Base-by-base conservation (phyloP, 108 stramenopile genomes). In the Fistulifera solaris region DNA sequence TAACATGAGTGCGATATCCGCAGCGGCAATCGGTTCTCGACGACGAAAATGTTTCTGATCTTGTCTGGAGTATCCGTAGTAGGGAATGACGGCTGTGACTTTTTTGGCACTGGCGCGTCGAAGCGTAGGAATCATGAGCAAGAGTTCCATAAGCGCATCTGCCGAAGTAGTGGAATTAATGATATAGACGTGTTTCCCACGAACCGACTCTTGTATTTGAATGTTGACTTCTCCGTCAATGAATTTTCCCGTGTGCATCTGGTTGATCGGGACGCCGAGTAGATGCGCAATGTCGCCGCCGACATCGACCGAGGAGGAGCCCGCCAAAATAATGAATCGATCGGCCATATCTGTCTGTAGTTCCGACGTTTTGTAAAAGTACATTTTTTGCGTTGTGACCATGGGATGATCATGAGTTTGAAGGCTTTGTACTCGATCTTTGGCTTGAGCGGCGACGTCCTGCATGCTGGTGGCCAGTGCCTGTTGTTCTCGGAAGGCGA, bases 21-120 rank as follows among this genome's bases (percentile, higher is more conserved):
- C 85, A 0, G 85, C 87, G 27, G 85, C 87, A 54, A 93, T 85
- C 10, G 87, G 79, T 50, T 88, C 85, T 58, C 91, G 61, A 27
- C 59, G 61, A 52, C 69, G 59, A 1, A 65, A 55, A 38, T 71
- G 70, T 11, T 75, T 56, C 8, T 71, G 59, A 70, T 93, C 91
- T 65, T 87, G 86, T 10, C 87, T 65, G 11, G 60, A 60, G 62
- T 94, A 94, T 8, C 94, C 89, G 75, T 83, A 94, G 64, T 92
- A 94, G 1, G 94, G 94, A 45, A 94, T 81, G 11, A 94, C 81
- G 1, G 79, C 87, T 31, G 77, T 87, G 18, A 91, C 81, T 10
- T 70, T 51, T 48, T 87, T 94, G 38, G 84, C 94, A 43, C 75
- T 76, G 16, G 87, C 83, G 18, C 88, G 54, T 23, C 86, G 58